Percentiles rank a stretch among this genome's conserved stretches.
Evolutionary conservation across 805 yeast genomes (phyloP).

Genomic region (Kluyveromyces nonfermentans): DNA sequence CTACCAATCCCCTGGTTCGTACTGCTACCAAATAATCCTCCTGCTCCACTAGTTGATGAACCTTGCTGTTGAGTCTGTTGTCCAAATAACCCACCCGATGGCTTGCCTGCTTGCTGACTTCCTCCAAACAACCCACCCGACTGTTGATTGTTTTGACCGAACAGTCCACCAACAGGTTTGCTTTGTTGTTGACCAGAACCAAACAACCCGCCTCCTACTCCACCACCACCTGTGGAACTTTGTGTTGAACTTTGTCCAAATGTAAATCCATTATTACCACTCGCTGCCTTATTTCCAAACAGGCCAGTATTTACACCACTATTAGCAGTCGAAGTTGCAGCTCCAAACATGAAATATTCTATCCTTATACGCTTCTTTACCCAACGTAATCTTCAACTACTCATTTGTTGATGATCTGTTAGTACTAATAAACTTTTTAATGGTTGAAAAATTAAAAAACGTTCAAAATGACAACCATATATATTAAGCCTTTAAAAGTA

Average conservation of each 20-base stretch:
- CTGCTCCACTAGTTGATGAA: slow-evolving; percentile 4
- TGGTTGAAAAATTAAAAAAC: background rate
- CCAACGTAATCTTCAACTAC: too few species aligned
- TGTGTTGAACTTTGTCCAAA: slow-evolving; percentile 11
- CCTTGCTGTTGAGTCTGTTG: slow-evolving; percentile 3
- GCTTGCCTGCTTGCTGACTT: slow-evolving; percentile 7
- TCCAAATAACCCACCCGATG: slow-evolving; percentile 21
- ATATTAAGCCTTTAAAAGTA: background rate
- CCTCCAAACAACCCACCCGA: slow-evolving; percentile 34
- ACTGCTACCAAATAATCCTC: slow-evolving; percentile 13
- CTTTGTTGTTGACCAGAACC: background rate
- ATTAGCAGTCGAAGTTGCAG: slow-evolving; percentile 4
- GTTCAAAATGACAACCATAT: background rate
- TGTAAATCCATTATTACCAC: slow-evolving; percentile 8
- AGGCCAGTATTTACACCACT: slow-evolving; percentile 11
- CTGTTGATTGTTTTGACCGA: background rate
- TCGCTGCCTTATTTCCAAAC: slow-evolving; percentile 18
- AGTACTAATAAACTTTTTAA: background rate
- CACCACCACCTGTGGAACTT: background rate
- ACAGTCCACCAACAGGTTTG: background rate
- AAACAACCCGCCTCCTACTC: background rate
- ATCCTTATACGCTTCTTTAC: background rate
- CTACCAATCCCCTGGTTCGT: slow-evolving; percentile 2
- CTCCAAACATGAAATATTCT: slow-evolving; percentile 5
- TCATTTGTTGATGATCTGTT: background rate